Percentiles rank a stretch among this genome's conserved stretches.
Conservation (phyloP, 441 rosid genomes). For the Euphorbia corollata region DNA sequence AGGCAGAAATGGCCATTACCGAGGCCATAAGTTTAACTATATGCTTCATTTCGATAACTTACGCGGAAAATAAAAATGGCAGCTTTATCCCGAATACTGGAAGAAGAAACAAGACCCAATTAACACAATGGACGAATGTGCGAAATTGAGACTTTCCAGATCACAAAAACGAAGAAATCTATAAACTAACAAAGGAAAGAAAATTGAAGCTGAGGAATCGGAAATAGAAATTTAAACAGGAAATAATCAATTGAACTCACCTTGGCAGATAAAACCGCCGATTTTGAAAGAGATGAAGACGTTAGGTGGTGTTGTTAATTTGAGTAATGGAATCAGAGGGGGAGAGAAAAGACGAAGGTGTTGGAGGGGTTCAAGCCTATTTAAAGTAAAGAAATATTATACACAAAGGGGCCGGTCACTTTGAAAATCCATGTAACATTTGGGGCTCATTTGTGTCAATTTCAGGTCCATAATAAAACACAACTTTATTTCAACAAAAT, state of each 20-base stretch:
- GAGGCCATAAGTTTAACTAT: conserved; percentile 58
- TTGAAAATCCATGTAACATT: no score
- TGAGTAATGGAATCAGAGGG: neutral
- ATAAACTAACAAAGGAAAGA: no score
- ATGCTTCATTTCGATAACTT: conserved; percentile 57
- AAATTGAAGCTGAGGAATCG: no score
- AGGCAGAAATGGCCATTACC: conserved; percentile 50
- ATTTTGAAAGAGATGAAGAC: no score
- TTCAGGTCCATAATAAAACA: no score
- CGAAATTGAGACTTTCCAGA: neutral
- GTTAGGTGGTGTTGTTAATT: neutral
- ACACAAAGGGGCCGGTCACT: no score
- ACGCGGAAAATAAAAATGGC: neutral
- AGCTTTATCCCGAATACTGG: neutral
- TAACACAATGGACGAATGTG: neutral
- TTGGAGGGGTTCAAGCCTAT: no score
- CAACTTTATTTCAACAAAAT: no score
- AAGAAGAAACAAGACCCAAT: neutral
- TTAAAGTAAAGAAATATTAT: no score
- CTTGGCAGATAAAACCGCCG: neutral
- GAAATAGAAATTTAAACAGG: no score
- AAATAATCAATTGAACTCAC: neutral
- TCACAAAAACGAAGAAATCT: neutral
- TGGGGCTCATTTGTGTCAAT: no score
- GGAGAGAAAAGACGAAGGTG: neutral